Conservation (phyloP, 2,329 filamentous ascomycete genomes). For the Nigrospora osmanthi region DNA sequence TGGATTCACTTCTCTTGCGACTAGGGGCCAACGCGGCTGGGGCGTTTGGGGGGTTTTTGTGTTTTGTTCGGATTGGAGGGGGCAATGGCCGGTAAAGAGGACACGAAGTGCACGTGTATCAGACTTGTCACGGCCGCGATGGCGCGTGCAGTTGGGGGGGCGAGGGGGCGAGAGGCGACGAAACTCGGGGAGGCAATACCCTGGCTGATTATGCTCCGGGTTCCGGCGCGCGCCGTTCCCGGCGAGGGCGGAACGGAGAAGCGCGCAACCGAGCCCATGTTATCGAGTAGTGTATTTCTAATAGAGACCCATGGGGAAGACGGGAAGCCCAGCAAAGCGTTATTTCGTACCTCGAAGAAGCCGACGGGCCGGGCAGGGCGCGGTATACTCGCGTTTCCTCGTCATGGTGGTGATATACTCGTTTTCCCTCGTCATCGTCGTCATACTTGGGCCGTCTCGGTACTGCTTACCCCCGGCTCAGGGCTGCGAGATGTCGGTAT, state of each 20-base stretch:
- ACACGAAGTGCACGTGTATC: conserved; percentile 19
- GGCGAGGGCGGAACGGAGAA: no score
- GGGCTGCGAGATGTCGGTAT: no score
- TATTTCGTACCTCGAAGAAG: background rate
- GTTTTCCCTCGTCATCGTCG: no score
- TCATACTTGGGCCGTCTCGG: no score
- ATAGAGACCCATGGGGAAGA: background rate
- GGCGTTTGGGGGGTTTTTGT: background rate
- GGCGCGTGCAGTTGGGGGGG: background rate
- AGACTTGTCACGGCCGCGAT: conserved; percentile 3
- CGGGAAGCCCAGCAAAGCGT: background rate
- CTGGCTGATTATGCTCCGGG: background rate
- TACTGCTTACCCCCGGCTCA: no score
- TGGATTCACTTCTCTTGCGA: no score
- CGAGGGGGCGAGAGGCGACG: background rate
- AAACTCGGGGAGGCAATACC: conserved; percentile 1
- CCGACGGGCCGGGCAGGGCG: no score
- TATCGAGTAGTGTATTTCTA: conserved; percentile 1
- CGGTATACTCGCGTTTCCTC: no score
- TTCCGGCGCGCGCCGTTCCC: no score
- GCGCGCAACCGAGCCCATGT: no score
- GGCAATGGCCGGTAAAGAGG: conserved; percentile 9
- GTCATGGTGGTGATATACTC: no score
- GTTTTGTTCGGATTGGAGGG: background rate
- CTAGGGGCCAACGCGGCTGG: background rate